These are phyloP conservation scores for Platismatia glauca DNA, from an alignment of 495 filamentous ascomycete species.

Conservation along the genomic window DNA sequence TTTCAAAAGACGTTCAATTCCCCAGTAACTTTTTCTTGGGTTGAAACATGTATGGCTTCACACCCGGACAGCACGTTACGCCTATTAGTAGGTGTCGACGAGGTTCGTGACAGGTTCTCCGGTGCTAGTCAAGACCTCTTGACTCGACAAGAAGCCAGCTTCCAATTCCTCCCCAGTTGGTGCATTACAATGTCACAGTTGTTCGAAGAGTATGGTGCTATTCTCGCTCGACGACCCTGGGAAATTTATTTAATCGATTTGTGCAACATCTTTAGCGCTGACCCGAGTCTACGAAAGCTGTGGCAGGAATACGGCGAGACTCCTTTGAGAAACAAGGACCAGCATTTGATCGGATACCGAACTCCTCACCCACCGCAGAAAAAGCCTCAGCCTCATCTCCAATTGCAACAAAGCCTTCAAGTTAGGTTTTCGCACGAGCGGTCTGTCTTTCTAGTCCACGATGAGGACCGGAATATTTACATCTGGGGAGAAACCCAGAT, in stretches of 20 bases:
- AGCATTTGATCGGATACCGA: neutral
- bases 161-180: neutral
- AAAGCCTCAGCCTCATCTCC: neutral
- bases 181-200: neutral
- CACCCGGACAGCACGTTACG: neutral
- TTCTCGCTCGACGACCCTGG: neutral
- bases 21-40: neutral
- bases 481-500: neutral
- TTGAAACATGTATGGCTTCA: neutral
- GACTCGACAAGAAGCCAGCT: neutral
- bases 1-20: neutral
- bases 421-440: no score
- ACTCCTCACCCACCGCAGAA: neutral
- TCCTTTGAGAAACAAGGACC: neutral
- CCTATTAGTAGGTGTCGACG: neutral
- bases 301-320: neutral
- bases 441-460: neutral
- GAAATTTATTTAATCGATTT: neutral
- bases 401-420: neutral
- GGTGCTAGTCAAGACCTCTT: neutral
- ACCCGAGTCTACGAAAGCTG: neutral
- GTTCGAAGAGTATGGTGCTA: neutral
- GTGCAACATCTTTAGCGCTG: neutral
- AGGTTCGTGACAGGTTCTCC: neutral
- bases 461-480: neutral